phyloP scores from a whole-genome alignment of 108 stramenopile species.

The Schizochytrium sp. region DNA sequence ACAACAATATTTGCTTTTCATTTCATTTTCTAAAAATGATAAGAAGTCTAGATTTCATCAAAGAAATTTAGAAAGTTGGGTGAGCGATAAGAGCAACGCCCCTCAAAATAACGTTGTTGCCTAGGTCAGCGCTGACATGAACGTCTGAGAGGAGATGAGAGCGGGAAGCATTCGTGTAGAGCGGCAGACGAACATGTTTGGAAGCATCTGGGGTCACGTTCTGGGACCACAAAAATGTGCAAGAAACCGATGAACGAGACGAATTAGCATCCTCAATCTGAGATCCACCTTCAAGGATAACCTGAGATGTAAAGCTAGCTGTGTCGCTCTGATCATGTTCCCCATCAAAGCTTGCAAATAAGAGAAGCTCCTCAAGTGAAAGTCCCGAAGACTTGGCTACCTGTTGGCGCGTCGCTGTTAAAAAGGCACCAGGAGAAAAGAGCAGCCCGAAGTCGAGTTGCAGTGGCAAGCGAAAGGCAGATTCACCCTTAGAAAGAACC shows the following conservation, averaged over 20 bases:
- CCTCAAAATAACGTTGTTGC: constrained; percentile 1
- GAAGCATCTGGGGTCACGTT: not conserved
- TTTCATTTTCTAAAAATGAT: not conserved
- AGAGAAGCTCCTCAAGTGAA: constrained; percentile 17
- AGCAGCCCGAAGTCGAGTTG: constrained; percentile 31
- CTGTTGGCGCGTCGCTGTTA: constrained; percentile 27
- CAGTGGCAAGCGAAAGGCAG: constrained; percentile 11
- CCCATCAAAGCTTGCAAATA: not conserved
- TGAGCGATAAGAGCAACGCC: constrained; percentile 59
- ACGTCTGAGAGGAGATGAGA: constrained; percentile 1
- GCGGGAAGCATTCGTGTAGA: not conserved
- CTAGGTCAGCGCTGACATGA: not conserved
- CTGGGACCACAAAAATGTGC: constrained; percentile 13
- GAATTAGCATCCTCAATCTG: not conserved
- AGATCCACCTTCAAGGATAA: constrained; percentile 38
- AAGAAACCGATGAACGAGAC: constrained; percentile 19
- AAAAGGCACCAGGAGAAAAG: constrained; percentile 48
- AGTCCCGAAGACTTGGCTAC: not conserved
- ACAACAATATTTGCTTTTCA: not conserved
- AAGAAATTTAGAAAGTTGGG: not conserved
- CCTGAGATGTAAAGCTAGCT: not conserved
- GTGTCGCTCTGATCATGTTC: not conserved
- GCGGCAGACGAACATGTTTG: constrained; percentile 12
- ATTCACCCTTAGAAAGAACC: not conserved
- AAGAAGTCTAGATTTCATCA: not conserved